Base-by-base conservation (phyloP, 345 rosid species). In the Gossypium sturtianum region DNA sequence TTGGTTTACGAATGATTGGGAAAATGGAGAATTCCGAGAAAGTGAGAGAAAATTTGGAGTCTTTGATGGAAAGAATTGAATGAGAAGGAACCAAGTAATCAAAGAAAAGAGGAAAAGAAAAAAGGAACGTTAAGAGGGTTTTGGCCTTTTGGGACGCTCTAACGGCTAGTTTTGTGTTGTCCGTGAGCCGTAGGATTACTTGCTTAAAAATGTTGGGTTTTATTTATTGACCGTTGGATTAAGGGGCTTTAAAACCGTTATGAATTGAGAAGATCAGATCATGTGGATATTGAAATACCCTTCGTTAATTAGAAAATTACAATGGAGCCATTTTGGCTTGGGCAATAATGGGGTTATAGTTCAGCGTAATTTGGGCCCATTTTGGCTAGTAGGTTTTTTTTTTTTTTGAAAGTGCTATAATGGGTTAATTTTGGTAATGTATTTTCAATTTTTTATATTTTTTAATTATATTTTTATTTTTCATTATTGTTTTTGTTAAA, bases 121-220 rank as follows among this genome's bases (percentile, higher is more conserved):
- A 51, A 52, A 72, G 78, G 80, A 80, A 81, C 85, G 86, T 80
- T 78, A 27, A 34, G 41, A 34, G 41, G 41, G 41, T 5, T 34
- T 74, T 71, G 79, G 75, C 60, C 52, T 76, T 48, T 76, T 48
- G 75, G 80, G 86, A 86, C 91, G 94, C 97, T 89, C 97, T 80
- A 95, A 95, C 99, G 98, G 98, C 97, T 93, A 93, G 86, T 89
- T 89, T 70, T 54, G 76, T 73, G 72, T 44, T 74, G 68, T 51
- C 19, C 76, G 52, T 23, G 59, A 11, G 75, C 62, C 83, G 85
- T 78, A 34, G 66, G 83, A 85, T 84, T 74, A 25, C 45, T 54
- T 19, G 47, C 84, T 80, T 82, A 56, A 60, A 81, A 82, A 64
- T 62, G 66, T 47, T 9, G 22, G 19, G 20, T 68, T 44, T 41